These are phyloP conservation scores for Ogataea siamensis DNA, from an alignment of 805 yeast species.

Conservation along the genomic window DNA sequence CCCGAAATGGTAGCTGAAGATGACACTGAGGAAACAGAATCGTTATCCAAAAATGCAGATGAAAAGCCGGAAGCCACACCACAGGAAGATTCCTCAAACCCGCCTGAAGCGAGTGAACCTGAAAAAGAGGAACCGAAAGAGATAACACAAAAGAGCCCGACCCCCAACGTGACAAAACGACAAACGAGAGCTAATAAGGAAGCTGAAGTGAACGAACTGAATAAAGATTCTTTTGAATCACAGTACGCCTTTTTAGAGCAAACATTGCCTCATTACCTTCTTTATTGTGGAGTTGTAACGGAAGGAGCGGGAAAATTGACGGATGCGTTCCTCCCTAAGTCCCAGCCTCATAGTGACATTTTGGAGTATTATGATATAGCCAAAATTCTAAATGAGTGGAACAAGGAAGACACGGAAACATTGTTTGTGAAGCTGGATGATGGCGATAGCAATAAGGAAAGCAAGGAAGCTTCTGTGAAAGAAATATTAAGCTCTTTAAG, in stretches of 20 bases:
- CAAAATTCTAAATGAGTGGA: constrained; percentile 22
- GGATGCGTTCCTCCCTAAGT: constrained; percentile 4
- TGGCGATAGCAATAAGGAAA: constrained; percentile 9
- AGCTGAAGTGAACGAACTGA: constrained; percentile 17
- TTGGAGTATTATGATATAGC: constrained; percentile 9
- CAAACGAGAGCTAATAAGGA: constrained; percentile 22
- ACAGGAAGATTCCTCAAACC: too few species aligned
- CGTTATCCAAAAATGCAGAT: not conserved
- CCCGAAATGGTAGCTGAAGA: constrained; percentile 3
- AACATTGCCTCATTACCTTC: constrained; percentile 20
- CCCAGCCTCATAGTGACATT: constrained; percentile 1
- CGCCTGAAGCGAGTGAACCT: not conserved
- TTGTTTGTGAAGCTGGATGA: constrained; percentile 24
- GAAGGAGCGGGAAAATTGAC: constrained; percentile 24
- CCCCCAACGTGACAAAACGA: constrained; percentile 18
- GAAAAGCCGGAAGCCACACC: constrained; percentile 11
- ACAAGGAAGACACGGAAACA: constrained; percentile 22
- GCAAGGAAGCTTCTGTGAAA: constrained; percentile 27
- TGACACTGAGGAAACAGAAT: constrained; percentile 1
- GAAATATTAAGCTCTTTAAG: constrained; percentile 32
- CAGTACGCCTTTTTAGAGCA: constrained; percentile 22
- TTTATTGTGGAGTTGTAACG: constrained; percentile 34
- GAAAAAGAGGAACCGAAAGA: constrained; percentile 7
- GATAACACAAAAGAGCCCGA: not conserved
- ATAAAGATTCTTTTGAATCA: constrained; percentile 14